Base-by-base conservation (phyloP, 2,329 filamentous ascomycete genomes). In the Pseudohalonectria lignicola region DNA sequence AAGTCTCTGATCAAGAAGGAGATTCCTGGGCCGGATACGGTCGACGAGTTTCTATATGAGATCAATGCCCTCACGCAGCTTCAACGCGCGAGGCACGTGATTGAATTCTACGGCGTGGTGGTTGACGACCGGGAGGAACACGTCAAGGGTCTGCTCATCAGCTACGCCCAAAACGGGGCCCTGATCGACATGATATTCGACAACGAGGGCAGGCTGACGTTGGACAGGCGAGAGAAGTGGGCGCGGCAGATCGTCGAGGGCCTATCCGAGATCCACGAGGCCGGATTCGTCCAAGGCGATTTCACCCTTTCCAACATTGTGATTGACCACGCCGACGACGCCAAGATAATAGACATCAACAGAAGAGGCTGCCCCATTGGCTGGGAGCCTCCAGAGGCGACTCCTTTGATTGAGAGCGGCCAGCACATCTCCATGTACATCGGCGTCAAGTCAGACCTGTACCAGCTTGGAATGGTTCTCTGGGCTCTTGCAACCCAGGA, bases 311-410 rank as follows among this genome's bases (percentile, higher is more conserved):
- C 88, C 5, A 98, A 98, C 54, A 94, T 98, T 46, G 92, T 98
- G 43, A 82, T 98, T 51, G 86, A 96, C 56, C 70, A 72, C 11
- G 62, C 82, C 31, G 80, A 87, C 53, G 74, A 95, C 52, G 92
- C 90, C 8, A 90, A 93, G 52, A 96, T 98, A 47, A 98, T 98
- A 53, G 92, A 98, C 59, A 95, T 98, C 63, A 98, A 98, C 62
- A 75, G 92, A 39, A 74, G 92, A 49, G 92, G 92, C n/a, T 98
- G 92, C 51, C 92, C 92, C 0, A 85, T 96, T 4, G 90, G 90
- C 18, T 98, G 92, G 92, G 92, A 98, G 49, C 88, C 92, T 3
- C 92, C 92, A 4, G 92, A 98, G 60, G 82, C 93, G 40, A 82
- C 80, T 13, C 74, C 76, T 5, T 76, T 96, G 39, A 86, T 96